phyloP scores from a whole-genome alignment of 164 flowering plant genomes.

The Hamamelis virginiana region DNA sequence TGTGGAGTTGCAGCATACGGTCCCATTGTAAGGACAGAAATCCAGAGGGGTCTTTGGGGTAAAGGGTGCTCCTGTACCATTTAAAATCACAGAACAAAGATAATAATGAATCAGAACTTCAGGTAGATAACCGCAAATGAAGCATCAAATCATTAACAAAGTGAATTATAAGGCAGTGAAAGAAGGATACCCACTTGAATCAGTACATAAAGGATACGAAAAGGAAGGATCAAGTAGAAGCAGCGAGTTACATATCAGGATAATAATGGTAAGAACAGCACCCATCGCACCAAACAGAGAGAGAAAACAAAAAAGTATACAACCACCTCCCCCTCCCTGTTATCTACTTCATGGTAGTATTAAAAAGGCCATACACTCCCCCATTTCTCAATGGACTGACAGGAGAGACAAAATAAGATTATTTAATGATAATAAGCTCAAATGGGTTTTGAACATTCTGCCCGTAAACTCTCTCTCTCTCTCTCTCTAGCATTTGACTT shows the following conservation, averaged over 20 bases:
- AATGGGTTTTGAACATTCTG: constrained; percentile 10
- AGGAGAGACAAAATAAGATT: no score
- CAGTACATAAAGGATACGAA: constrained; percentile 60
- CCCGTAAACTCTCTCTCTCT: no score
- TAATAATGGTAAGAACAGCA: constrained; percentile 12
- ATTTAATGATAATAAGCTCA: no score
- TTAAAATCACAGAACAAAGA: not conserved
- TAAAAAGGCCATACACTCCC: not conserved
- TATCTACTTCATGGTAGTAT: not conserved
- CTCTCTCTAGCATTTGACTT: not conserved
- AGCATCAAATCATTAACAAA: constrained; percentile 6
- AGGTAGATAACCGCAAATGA: not conserved
- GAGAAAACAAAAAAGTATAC: not conserved
- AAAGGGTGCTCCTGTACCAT: constrained; percentile 56
- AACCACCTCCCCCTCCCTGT: not conserved
- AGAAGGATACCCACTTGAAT: constrained; percentile 54
- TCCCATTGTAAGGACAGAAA: constrained; percentile 81
- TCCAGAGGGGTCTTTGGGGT: constrained; percentile 37
- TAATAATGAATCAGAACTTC: not conserved
- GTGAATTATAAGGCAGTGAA: not conserved
- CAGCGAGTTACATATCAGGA: constrained; percentile 30
- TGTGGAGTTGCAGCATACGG: constrained; percentile 64
- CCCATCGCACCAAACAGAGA: constrained; percentile 16
- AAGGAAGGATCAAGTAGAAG: constrained; percentile 34
- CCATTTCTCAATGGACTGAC: not conserved